These are phyloP conservation scores for Tetracladium setigerum DNA, from an alignment of 495 filamentous ascomycete genomes.

Conservation along the genomic window DNA sequence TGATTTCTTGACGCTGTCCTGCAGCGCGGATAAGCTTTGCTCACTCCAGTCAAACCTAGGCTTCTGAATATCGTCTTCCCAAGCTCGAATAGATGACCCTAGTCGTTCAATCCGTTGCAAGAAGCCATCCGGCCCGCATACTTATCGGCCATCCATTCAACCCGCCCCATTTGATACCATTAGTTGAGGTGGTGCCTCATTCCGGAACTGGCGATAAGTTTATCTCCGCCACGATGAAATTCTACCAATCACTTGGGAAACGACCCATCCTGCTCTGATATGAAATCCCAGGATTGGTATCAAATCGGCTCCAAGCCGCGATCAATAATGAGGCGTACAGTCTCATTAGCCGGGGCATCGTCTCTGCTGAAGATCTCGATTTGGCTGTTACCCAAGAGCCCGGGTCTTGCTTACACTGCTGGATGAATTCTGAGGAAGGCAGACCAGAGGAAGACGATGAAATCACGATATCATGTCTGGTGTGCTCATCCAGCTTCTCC, in stretches of 20 bases:
- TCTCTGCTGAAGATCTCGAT: constrained; percentile 34
- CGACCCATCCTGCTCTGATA: constrained; percentile 45
- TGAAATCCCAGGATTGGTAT: constrained; percentile 43
- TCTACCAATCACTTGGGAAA: constrained; percentile 38
- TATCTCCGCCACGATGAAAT: constrained; percentile 37
- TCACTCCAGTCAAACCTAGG: no score
- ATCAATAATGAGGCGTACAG: constrained; percentile 38
- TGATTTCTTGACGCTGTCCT: no score
- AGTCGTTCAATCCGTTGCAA: no score
- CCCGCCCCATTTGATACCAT: constrained; percentile 55
- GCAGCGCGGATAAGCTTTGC: no score
- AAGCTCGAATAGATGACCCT: background rate
- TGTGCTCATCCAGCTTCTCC: constrained; percentile 10
- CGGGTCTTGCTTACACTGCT: constrained; percentile 10
- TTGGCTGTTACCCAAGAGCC: constrained; percentile 12
- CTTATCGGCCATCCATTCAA: constrained; percentile 57
- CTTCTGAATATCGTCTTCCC: no score
- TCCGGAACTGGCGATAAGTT: constrained; percentile 28
- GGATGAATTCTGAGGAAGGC: constrained; percentile 17
- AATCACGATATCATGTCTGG: constrained; percentile 16
- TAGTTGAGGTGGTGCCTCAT: constrained; percentile 52
- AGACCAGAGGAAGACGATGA: constrained; percentile 22
- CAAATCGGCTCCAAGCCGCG: constrained; percentile 43
- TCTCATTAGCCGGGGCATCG: constrained; percentile 41
- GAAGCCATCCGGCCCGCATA: constrained; percentile 34